These are phyloP conservation scores for Stemphylium beticola DNA, from an alignment of 2,329 filamentous ascomycete genomes.

Conservation along the genomic window DNA sequence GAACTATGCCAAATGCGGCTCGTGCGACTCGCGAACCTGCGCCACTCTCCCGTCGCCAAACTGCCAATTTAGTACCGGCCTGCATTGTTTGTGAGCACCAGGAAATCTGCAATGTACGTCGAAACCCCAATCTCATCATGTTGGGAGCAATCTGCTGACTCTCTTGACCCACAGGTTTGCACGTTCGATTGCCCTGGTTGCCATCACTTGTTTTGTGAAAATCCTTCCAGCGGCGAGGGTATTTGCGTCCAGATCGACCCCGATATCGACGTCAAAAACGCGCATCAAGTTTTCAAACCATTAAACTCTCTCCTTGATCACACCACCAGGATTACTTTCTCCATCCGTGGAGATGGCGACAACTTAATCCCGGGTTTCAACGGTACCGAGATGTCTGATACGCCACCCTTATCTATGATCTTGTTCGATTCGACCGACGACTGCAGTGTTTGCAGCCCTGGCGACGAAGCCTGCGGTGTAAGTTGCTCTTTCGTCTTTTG, in stretches of 20 bases:
- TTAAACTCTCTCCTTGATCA: background rate
- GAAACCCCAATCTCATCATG: no score
- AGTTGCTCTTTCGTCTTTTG: background rate
- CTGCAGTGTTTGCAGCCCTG: background rate
- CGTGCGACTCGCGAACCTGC: background rate
- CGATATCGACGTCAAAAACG: background rate
- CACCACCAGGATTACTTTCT: background rate
- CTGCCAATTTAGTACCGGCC: no score
- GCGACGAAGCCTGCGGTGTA: constrained; percentile 6
- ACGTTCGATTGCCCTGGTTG: background rate
- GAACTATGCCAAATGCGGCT: background rate
- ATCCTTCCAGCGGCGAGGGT: background rate
- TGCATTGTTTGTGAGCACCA: background rate
- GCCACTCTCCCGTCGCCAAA: background rate
- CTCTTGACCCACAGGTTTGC: background rate
- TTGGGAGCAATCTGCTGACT: background rate
- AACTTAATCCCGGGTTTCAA: no score
- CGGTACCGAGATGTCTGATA: no score
- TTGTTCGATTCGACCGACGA: background rate
- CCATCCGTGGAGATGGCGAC: background rate
- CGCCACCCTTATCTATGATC: background rate
- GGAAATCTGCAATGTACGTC: background rate
- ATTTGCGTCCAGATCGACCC: background rate
- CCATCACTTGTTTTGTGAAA: background rate
- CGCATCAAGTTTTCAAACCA: background rate